phyloP scores from a whole-genome alignment of 495 filamentous ascomycete genomes.

The Bryoglossum gracile region DNA sequence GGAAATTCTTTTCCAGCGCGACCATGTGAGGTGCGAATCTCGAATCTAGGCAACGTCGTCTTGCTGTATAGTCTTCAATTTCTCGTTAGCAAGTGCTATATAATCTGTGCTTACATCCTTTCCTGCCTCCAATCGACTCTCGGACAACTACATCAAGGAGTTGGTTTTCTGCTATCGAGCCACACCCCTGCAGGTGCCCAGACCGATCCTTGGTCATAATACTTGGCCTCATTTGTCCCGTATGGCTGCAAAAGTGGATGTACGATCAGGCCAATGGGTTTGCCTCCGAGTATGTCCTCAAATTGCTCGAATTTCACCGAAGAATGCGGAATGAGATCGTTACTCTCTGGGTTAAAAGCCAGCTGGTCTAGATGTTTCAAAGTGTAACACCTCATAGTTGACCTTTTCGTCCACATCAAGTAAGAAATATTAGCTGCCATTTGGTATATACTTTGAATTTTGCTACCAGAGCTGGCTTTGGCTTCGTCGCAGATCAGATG shows the following conservation, averaged over 20 bases:
- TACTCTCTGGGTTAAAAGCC: constrained; percentile 3
- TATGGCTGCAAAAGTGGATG: constrained; percentile 9
- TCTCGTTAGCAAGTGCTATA: not conserved
- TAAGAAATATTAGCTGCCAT: constrained; percentile 7
- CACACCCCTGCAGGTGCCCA: constrained; percentile 11
- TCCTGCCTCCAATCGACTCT: not conserved
- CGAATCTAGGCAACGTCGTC: too few relatives aligned
- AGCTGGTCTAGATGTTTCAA: constrained; percentile 1
- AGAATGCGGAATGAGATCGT: not conserved
- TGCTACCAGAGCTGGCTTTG: not conserved
- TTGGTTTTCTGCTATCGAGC: constrained; percentile 11
- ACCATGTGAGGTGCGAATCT: too few relatives aligned
- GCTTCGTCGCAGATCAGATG: not conserved
- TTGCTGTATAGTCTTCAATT: not conserved
- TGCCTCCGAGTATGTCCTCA: constrained; percentile 8
- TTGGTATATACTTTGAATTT: not conserved
- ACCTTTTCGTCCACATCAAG: constrained; percentile 8
- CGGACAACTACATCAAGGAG: not conserved
- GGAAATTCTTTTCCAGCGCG: too few relatives aligned
- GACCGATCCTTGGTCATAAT: constrained; percentile 4
- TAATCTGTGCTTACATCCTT: not conserved
- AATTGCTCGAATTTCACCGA: constrained; percentile 4
- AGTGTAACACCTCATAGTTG: not conserved
- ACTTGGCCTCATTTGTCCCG: constrained; percentile 9
- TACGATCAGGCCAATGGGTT: constrained; percentile 3